phyloP scores from a whole-genome alignment of 2,329 filamentous ascomycete species.

The Cladophialophora chaetospira region DNA sequence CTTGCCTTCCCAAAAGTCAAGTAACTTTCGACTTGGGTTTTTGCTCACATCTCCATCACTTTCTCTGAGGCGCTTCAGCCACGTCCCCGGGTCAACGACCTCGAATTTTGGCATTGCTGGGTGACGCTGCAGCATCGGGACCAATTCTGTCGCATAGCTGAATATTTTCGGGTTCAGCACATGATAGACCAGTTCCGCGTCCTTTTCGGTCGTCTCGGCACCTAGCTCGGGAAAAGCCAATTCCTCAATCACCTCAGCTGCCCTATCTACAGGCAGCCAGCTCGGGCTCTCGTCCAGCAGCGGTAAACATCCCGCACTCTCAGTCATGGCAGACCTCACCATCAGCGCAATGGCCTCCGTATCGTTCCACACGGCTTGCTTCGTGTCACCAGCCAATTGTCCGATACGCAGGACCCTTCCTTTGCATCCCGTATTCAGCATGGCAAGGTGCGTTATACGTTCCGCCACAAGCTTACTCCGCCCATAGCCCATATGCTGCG shows the following conservation, averaged over 20 bases:
- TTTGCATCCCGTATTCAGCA: constrained; percentile 25
- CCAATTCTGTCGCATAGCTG: constrained; percentile 50
- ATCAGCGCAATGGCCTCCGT: constrained; percentile 57
- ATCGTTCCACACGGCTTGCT: constrained; percentile 53
- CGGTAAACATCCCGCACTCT: constrained; percentile 49
- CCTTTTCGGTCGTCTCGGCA: constrained; percentile 13
- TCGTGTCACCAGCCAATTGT: constrained; percentile 54
- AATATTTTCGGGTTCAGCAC: constrained; percentile 50
- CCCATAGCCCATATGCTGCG: constrained; percentile 56
- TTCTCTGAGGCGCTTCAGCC: constrained; percentile 45
- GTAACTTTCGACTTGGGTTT: constrained; percentile 51
- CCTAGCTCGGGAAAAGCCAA: constrained; percentile 22
- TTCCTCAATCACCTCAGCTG: constrained; percentile 40
- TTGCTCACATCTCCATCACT: constrained; percentile 33
- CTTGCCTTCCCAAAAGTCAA: constrained; percentile 51
- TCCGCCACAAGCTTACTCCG: constrained; percentile 62
- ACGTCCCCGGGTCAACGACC: constrained; percentile 44
- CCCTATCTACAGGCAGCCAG: constrained; percentile 50
- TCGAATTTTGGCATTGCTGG: constrained; percentile 28
- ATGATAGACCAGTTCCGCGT: constrained; percentile 49
- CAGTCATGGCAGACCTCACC: constrained; percentile 35
- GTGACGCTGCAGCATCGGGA: constrained; percentile 45
- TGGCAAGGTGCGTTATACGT: constrained; percentile 45
- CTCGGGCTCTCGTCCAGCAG: constrained; percentile 44
- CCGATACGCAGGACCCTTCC: constrained; percentile 52